Evolutionary conservation across 2,329 filamentous ascomycete genomes (phyloP), one percentile per base, ranked within the genome.

Genomic region (Diaporthe citri): DNA sequence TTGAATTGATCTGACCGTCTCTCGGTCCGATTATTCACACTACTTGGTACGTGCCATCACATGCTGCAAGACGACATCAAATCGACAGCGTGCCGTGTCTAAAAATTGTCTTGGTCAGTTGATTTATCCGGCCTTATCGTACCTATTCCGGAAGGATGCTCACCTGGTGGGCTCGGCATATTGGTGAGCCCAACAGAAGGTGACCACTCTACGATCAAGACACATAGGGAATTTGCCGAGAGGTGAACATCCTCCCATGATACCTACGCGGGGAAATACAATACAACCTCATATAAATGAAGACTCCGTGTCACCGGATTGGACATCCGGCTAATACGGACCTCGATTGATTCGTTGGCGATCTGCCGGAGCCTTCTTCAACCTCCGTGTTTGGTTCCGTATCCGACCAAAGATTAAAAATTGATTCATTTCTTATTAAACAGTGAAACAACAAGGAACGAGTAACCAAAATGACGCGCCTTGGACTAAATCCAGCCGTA

Each of bases 271-370:
- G 64, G 34, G 31, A 69, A 55, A 41, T 36, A 31, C 34, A 28
- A 39, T 52, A 34, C 64, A 12, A 55, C 64, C 46, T 25, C 34
- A 69, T 69, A 52, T 41, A 6, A 13, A 13, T 55, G 64, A 55
- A 55, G 13, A 41, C 64, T 39, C 22, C n/a, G 46, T 52, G 31
- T n/a, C 17, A 69, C 48, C 41, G 64, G 64, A 34, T 41, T 69
- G 34, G 52, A 55, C 46, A 55, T 39, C 64, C 64, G 64, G 64
- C 64, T 69, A 69, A 69, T 69, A 69, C 64, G n/a, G 34, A 41
- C 17, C 48, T 22, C 34, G 8, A 41, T 55, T 69, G 64, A 69
- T 69, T 69, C 48, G 62, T 41, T 6, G 46, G 31, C 34, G 46
- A 69, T 69, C 64, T 69, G 22, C 64, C 64, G 64, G 48, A 52